These are phyloP conservation scores for Gaeumannomyces sp. DNA, from an alignment of 2,329 filamentous ascomycete species.

Conservation along the genomic window DNA sequence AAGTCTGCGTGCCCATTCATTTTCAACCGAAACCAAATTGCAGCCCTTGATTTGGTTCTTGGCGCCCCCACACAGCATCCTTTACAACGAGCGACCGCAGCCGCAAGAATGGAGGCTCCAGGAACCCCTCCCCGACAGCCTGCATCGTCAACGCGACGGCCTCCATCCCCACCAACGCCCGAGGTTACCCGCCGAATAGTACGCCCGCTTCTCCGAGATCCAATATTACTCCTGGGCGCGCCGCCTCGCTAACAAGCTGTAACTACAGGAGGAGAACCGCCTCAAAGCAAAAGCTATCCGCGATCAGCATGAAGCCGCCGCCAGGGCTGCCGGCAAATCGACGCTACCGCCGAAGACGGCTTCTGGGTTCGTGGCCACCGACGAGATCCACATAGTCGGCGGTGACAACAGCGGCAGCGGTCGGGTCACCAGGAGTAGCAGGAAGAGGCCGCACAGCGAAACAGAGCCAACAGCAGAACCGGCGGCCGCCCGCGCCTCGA, in stretches of 20 bases:
- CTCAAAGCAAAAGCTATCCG: conserved; percentile 84
- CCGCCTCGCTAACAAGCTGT: conserved; percentile 13
- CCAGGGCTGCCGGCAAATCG: conserved; percentile 36
- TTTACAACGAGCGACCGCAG: not conserved
- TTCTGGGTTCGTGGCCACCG: conserved; percentile 66
- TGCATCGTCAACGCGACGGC: conserved; percentile 19
- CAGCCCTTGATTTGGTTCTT: too few species aligned
- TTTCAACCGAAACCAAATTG: too few species aligned
- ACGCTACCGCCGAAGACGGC: conserved; percentile 42
- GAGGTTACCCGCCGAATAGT: conserved; percentile 51
- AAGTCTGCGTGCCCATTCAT: too few species aligned
- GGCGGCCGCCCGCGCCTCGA: not conserved
- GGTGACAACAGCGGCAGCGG: conserved; percentile 12
- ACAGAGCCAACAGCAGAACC: not conserved
- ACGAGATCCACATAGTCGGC: conserved; percentile 50
- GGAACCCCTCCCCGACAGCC: conserved; percentile 36
- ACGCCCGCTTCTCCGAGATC: conserved; percentile 19
- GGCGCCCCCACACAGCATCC: not conserved
- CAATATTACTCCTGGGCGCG: not conserved
- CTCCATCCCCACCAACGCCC: conserved; percentile 44
- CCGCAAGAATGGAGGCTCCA: conserved; percentile 37
- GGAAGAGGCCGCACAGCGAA: conserved; percentile 62
- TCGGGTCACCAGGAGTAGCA: conserved; percentile 33
- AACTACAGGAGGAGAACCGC: conserved; percentile 70
- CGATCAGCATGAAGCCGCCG: conserved; percentile 62